These are phyloP conservation scores for Fonsecaea monophora DNA, from an alignment of 2,329 filamentous ascomycete species.

Conservation along the genomic window DNA sequence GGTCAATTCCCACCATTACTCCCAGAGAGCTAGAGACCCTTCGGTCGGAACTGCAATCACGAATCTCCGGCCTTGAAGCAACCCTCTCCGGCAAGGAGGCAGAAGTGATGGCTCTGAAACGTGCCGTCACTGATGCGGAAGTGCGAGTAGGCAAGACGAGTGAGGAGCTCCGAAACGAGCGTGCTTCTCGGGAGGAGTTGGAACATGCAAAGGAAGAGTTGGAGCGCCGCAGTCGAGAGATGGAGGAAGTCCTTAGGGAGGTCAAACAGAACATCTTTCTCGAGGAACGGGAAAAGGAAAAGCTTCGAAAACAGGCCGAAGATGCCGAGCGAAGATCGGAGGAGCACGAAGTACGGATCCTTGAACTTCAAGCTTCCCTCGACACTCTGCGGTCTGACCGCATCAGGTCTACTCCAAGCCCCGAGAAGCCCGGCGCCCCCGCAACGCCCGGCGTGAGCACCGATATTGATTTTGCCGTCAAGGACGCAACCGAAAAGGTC, in stretches of 20 bases:
- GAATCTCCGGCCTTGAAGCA: slow-evolving; percentile 93
- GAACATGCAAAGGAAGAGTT: slow-evolving; percentile 78
- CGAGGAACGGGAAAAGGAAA: slow-evolving; percentile 80
- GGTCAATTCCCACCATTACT: slow-evolving; percentile 88
- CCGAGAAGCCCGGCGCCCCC: slow-evolving; percentile 41
- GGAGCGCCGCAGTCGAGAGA: slow-evolving; percentile 84
- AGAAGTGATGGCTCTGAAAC: slow-evolving; percentile 84
- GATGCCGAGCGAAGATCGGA: slow-evolving; percentile 70
- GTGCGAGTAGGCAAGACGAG: slow-evolving; percentile 85
- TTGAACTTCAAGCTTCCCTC: slow-evolving; percentile 56
- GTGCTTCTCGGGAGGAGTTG: slow-evolving; percentile 71
- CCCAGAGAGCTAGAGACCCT: slow-evolving; percentile 90
- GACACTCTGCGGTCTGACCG: slow-evolving; percentile 49
- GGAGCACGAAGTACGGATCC: slow-evolving; percentile 53
- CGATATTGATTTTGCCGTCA: slow-evolving; percentile 70
- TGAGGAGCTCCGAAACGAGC: slow-evolving; percentile 82
- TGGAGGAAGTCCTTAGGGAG: slow-evolving; percentile 79
- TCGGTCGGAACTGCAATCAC: slow-evolving; percentile 87
- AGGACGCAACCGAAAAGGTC: slow-evolving; percentile 85
- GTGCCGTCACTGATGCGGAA: slow-evolving; percentile 87
- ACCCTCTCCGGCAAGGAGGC: slow-evolving; percentile 92
- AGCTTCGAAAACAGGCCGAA: slow-evolving; percentile 75
- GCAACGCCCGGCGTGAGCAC: slow-evolving; percentile 43
- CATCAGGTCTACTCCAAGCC: slow-evolving; percentile 44
- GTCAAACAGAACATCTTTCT: slow-evolving; percentile 82